These are phyloP conservation scores for Ophiostoma pallidulum DNA, from an alignment of 2,329 filamentous ascomycete genomes.

Conservation along the genomic window DNA sequence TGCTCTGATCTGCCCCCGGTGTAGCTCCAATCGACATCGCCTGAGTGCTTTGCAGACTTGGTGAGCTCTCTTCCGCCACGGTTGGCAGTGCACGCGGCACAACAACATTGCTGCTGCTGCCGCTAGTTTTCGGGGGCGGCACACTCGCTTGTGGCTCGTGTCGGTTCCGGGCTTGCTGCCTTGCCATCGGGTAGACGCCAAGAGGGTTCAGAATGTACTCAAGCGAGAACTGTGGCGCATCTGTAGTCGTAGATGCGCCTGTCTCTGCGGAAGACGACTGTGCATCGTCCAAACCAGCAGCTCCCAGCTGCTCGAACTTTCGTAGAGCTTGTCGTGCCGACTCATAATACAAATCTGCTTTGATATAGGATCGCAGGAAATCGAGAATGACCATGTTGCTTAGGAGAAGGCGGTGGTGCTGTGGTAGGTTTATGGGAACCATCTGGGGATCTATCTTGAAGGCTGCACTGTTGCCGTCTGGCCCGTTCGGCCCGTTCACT, in stretches of 20 bases:
- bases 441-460: background rate
- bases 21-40: too few relatives aligned
- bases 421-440: background rate
- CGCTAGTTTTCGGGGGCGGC: too few relatives aligned
- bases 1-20: too few relatives aligned
- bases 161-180: constrained; percentile 10
- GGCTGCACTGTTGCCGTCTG: too few relatives aligned
- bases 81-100: too few relatives aligned
- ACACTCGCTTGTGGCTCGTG: constrained; percentile 9
- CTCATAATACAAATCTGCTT: constrained; percentile 11
- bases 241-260: background rate
- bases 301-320: constrained; percentile 8
- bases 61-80: too few relatives aligned
- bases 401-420: constrained; percentile 5
- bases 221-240: constrained; percentile 9
- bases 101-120: background rate
- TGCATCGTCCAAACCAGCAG: background rate
- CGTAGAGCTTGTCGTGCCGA: constrained; percentile 9
- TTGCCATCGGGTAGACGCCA: constrained; percentile 13
- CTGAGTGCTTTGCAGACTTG: too few relatives aligned
- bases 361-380: constrained; percentile 9
- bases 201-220: constrained; percentile 15
- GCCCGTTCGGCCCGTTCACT: background rate
- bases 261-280: background rate
- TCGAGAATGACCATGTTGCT: constrained; percentile 9